These are phyloP conservation scores for Simplicillium aogashimaense DNA, from an alignment of 2,329 filamentous ascomycete genomes.

Conservation along the genomic window DNA sequence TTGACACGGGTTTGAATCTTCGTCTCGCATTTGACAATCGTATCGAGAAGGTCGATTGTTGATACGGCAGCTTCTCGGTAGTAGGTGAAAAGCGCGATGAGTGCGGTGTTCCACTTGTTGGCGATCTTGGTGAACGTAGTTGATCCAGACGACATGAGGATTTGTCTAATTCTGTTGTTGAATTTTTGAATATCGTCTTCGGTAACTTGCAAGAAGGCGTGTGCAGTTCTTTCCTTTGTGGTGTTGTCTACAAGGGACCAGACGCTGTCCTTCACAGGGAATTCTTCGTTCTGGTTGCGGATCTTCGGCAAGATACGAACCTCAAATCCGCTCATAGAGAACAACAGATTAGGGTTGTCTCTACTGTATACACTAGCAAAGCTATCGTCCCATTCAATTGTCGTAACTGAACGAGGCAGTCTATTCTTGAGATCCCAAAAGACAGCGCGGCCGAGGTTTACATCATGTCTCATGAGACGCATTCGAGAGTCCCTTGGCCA, in stretches of 20 bases:
- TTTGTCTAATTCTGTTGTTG: conserved; percentile 97
- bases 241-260: conserved; percentile 97
- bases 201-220: conserved; percentile 95
- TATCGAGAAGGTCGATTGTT: conserved; percentile 86
- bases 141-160: conserved; percentile 98
- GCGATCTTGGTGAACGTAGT: conserved; percentile 99
- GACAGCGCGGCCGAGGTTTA: conserved; percentile 91
- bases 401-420: conserved; percentile 86
- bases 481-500: conserved; percentile 97
- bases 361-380: conserved; percentile 97
- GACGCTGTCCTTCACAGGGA: conserved; percentile 93
- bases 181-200: conserved; percentile 98
- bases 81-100: conserved; percentile 97
- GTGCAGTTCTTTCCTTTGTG: conserved; percentile 91
- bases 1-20: conserved; percentile 99
- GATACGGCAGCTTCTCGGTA: conserved; percentile 96
- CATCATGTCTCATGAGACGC: conserved; percentile 97
- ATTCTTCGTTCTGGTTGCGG: conserved; percentile 91
- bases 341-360: conserved; percentile 93
- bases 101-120: conserved; percentile 98
- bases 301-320: conserved; percentile 93
- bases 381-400: conserved; percentile 98
- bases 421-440: conserved; percentile 99
- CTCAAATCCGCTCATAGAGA: conserved; percentile 97
- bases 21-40: conserved; percentile 98